Evolutionary conservation across 495 filamentous ascomycete genomes (phyloP).

Genomic region (Aspergillus leporis): DNA sequence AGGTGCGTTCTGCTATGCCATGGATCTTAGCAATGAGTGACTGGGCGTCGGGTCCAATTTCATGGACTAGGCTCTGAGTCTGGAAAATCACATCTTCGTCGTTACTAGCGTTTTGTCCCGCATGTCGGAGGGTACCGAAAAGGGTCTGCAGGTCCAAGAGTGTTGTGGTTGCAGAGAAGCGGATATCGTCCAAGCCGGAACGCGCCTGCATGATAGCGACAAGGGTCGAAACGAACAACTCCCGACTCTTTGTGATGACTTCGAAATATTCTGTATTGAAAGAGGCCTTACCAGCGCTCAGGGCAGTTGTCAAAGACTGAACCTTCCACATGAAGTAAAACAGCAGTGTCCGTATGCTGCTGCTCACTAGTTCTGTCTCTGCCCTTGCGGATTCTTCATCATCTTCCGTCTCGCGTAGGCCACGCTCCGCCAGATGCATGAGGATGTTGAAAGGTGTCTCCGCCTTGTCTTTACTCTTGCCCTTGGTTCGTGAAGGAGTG

Average conservation of each 20-base stretch:
- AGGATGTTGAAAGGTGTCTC: constrained; percentile 66
- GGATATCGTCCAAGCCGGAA: constrained; percentile 67
- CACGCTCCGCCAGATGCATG: constrained; percentile 66
- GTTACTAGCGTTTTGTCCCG: constrained; percentile 39
- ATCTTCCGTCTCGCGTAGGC: constrained; percentile 55
- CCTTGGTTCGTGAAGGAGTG: constrained; percentile 46
- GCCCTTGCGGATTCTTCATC: constrained; percentile 64
- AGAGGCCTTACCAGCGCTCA: constrained; percentile 39
- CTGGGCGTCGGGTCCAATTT: constrained; percentile 59
- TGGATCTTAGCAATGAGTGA: constrained; percentile 71
- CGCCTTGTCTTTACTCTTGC: constrained; percentile 45
- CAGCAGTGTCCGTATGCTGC: constrained; percentile 68
- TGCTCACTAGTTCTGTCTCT: constrained; percentile 73
- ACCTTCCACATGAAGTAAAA: constrained; percentile 98
- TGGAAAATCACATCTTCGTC: constrained; percentile 50
- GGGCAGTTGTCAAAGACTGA: constrained; percentile 43
- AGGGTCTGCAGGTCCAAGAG: constrained; percentile 80
- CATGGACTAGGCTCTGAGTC: constrained; percentile 62
- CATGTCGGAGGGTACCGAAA: constrained; percentile 67
- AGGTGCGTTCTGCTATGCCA: constrained; percentile 68
- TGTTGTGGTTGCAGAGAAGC: constrained; percentile 69
- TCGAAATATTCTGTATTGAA: constrained; percentile 56
- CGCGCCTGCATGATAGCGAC: constrained; percentile 61
- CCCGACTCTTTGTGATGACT: constrained; percentile 42
- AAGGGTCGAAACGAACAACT: constrained; percentile 59